Evolutionary conservation across 2,329 filamentous ascomycete species (phyloP), one percentile per base, ranked within the genome.

Genomic region (Emmonsia crescens): DNA sequence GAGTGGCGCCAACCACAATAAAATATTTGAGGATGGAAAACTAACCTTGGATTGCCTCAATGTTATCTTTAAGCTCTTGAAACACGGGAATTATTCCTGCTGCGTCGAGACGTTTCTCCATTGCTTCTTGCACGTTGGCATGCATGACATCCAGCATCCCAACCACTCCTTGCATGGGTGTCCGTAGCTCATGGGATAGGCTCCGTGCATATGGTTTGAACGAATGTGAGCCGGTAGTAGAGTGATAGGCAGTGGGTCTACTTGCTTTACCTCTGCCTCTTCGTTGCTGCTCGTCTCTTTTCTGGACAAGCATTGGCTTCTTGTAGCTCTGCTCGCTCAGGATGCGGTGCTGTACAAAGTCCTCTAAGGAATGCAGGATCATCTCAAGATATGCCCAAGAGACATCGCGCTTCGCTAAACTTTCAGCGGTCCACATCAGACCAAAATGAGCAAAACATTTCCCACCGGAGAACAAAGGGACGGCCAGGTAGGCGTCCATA

Each of bases 101-200:
- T 5, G 79, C 69, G 63, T 83, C 80, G 10, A 75, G 73, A 63
- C 83, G 79, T 44, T 77, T 79, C 64, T 83, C 80, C 8, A 85
- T 80, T 21, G 84, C 84, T 69, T 89, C 86, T 62, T 86, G 80
- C 2, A 89, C 84, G 2, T 85, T 88, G 2, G 86, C 84, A 73
- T 89, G 85, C 85, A 89, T 89, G 63, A 89, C 85, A 73, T 89
- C 87, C 51, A 89, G 75, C 86, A 89, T 89, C 6, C 87, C 87
- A 16, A 89, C 85, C 6, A 89, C 85, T 49, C 87, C 87, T 72
- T 89, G 87, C 86, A 89, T 89, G 1, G 87, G 87, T 3, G 87
- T 89, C 64, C 87, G 79, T 55, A 89, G 72, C 69, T 89, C 87
- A 66, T 89, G 87, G 0, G 87, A 89, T 38, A 89, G 74, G 68